Base-by-base conservation (phyloP, 257 asterid genomes). In the Linderniella brevidens region DNA sequence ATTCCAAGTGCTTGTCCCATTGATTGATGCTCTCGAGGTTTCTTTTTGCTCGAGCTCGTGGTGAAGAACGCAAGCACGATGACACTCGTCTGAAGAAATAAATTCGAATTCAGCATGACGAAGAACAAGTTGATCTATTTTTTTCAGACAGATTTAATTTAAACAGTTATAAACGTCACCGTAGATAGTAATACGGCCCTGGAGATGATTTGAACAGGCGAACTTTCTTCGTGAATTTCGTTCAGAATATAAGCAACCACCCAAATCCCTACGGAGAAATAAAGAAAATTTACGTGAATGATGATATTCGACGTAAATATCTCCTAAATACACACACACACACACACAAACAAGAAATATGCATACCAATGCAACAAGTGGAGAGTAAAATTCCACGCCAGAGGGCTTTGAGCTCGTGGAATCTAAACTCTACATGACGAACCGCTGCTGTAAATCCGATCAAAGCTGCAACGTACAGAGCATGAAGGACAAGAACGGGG, bases 321-420 rank as follows among this genome's bases (percentile, higher is more conserved):
- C n/a, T n/a, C n/a, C n/a, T n/a, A n/a, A n/a, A n/a, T n/a, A n/a
- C n/a, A n/a, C n/a, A n/a, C n/a, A n/a, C n/a, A n/a, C n/a, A n/a
- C n/a, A n/a, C n/a, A n/a, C n/a, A 25, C 4, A 25, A 25, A 25
- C 32, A 25, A 3, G 32, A 25, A 25, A 25, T 25, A 25, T 48
- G 58, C 41, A 39, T 72, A 84, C 95, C 95, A 39, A 84, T 64
- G 73, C 74, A 68, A 68, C 66, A 72, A 55, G 66, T 19, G 47
- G 86, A 67, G 37, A 80, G 83, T 41, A 84, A 66, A 50, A 77
- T 70, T 48, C 93, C 95, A 12, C 90, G 78, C 93, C 93, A 77
- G 46, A 84, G 93, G 57, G 75, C 93, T 69, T 83, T 83, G 58
- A 79, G 76, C 66, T 83, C 94, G 13, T 75, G 80, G 73, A 83